A percentile compares a stretch with the other conserved stretches of the same genome.
Conservation (phyloP, 352 stramenopile genomes). For the Globisporangium spinosum region DNA sequence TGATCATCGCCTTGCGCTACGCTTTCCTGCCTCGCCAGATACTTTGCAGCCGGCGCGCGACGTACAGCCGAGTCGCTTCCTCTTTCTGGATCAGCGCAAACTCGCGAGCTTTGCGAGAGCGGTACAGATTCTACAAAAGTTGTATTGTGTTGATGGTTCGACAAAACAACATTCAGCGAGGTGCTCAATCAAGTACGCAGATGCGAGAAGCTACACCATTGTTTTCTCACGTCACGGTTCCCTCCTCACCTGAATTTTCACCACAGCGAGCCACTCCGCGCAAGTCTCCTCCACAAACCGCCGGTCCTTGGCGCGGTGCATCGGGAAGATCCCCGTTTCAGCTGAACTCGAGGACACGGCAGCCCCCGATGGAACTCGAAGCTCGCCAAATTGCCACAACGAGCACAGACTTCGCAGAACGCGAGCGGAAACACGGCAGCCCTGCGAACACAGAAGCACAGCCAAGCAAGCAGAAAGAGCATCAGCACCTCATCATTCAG, state of each 20-base stretch:
- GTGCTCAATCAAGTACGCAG: background rate
- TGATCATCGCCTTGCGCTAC: conserved; percentile 42
- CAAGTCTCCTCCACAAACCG: conserved; percentile 59
- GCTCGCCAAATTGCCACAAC: conserved; percentile 57
- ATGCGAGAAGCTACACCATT: background rate
- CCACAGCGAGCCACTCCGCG: conserved; percentile 47
- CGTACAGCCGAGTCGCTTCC: conserved; percentile 33
- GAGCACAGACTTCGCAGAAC: conserved; percentile 60
- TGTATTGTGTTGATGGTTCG: background rate
- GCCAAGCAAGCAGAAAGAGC: background rate
- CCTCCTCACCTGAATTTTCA: conserved; percentile 47
- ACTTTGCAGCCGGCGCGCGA: conserved; percentile 56
- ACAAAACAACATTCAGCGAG: background rate
- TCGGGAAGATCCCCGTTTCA: conserved; percentile 65
- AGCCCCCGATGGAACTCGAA: conserved; percentile 32
- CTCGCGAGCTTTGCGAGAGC: conserved; percentile 34
- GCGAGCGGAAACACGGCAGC: conserved; percentile 56
- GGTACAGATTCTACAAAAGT: conserved; percentile 53
- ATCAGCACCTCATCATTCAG: background rate
- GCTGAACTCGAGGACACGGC: conserved; percentile 16
- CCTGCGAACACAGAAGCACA: conserved; percentile 17
- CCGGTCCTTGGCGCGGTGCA: conserved; percentile 59
- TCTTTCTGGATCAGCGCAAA: conserved; percentile 32
- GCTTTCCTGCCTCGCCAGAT: conserved; percentile 56
- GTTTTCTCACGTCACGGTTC: background rate